Base-by-base conservation (phyloP, 306 rosid species). In the Castanea mollissima region DNA sequence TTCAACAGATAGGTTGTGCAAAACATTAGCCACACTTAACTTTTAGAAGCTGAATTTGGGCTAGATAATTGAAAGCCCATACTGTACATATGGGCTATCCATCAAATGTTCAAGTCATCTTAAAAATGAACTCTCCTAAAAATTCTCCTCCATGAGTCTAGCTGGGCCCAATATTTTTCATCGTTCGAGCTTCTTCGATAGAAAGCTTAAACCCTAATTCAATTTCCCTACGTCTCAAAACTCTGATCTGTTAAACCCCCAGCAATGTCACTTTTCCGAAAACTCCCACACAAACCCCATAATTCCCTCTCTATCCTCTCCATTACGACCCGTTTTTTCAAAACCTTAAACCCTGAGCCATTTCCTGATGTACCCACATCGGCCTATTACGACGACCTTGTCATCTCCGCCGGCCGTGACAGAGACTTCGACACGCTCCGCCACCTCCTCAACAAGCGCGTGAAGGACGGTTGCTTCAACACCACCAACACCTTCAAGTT, bases 371-470 rank as follows among this genome's bases (percentile, higher is more conserved):
- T 78, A 0, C 83, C 90, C 32, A 73, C 87, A 70, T 18, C 80
- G 6, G 83, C 78, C 78, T 18, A 79, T 72, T 81, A 87, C 76
- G 88, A 87, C 69, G 73, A 64, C 4, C 69, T 72, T 27, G 83
- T 87, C 71, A 41, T 72, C 31, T 57, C 73, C 29, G 91, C 91
- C 3, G 91, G 79, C 1, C 59, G 3, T 55, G 72, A 89, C 38
- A 74, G 87, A 65, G 89, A 90, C 84, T 78, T 84, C 32, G 29
- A 70, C 8, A 55, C 77, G 3, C 83, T 92, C 70, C 73, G 71
- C 19, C 49, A 63, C n/a, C 71, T 85, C 82, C 91, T 92, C 69
- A 86, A 84, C 78, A 88, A 87, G 85, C 90, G 92, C 82, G 2
- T 85, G 34, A 81, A 74, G 49, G 90, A 87, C 38, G 81, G 80